Conservation (phyloP, 257 asterid species). For the Linderniella brevidens region DNA sequence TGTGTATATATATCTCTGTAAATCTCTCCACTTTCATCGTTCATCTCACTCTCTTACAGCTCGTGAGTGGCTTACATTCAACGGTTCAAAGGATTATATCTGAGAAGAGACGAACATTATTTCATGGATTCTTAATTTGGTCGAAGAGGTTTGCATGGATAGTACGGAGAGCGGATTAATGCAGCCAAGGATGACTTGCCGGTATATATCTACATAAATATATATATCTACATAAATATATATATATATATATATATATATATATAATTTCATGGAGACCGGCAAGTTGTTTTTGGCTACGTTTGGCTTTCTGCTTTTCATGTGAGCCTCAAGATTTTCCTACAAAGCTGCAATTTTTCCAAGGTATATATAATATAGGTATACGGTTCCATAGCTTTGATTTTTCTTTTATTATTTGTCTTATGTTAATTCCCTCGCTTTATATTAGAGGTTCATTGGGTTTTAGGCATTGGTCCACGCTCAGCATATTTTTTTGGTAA, state of each 20-base stretch:
- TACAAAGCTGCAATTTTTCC: neutral
- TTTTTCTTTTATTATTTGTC: neutral
- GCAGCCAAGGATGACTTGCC: slow-evolving; percentile 46
- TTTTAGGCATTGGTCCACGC: no score
- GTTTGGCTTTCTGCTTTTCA: slow-evolving; percentile 18
- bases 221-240: no score
- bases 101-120: no score
- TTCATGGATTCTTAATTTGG: neutral
- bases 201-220: neutral
- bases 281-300: slow-evolving; percentile 23
- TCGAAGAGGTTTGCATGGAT: slow-evolving; percentile 17
- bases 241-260: neutral
- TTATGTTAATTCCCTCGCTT: neutral
- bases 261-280: neutral
- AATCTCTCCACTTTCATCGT: no score
- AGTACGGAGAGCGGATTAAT: slow-evolving; percentile 12
- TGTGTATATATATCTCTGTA: no score
- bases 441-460: no score
- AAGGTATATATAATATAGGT: neutral
- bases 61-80: no score
- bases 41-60: no score
- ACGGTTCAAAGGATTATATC: no score
- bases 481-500: no score
- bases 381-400: neutral
- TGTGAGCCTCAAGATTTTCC: slow-evolving; percentile 11